phyloP scores from a whole-genome alignment of 2,329 filamentous ascomycete species.

The Apiospora sp. region DNA sequence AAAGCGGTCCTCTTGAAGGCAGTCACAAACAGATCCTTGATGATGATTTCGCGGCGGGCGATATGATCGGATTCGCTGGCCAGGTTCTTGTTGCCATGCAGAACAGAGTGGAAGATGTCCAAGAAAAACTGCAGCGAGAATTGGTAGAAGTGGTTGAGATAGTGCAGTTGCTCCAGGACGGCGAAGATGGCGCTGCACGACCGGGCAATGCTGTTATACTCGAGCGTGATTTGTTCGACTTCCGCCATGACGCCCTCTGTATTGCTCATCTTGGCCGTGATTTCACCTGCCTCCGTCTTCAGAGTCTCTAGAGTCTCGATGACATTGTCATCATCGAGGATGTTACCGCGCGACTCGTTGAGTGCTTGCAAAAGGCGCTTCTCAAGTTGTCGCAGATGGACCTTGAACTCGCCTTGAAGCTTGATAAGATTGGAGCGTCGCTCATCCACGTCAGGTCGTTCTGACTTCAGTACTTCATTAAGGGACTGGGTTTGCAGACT shows the following conservation, averaged over 20 bases:
- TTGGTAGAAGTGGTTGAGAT: conserved; percentile 99
- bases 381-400: conserved; percentile 95
- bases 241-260: conserved; percentile 98
- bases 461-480: conserved; percentile 96
- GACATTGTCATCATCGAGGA: conserved; percentile 96
- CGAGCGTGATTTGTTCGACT: conserved; percentile 92
- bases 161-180: conserved; percentile 94
- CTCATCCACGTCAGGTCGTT: conserved; percentile 96
- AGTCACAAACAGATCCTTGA: conserved; percentile 89
- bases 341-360: conserved; percentile 97
- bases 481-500: conserved; percentile 97
- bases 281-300: conserved; percentile 97
- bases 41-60: conserved; percentile 84
- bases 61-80: conserved; percentile 77
- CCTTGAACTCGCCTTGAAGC: conserved; percentile 97
- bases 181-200: conserved; percentile 98
- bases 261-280: conserved; percentile 93
- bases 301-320: conserved; percentile 97
- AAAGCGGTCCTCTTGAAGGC: conserved; percentile 94
- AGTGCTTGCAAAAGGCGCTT: conserved; percentile 92
- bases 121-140: conserved; percentile 99
- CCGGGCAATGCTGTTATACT: conserved; percentile 91
- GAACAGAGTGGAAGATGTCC: conserved; percentile 93
- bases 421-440: conserved; percentile 97
- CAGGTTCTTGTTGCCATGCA: conserved; percentile 80